These are phyloP conservation scores for Artemisia tridentata DNA, from an alignment of 129 eudicot genomes.

Conservation along the genomic window DNA sequence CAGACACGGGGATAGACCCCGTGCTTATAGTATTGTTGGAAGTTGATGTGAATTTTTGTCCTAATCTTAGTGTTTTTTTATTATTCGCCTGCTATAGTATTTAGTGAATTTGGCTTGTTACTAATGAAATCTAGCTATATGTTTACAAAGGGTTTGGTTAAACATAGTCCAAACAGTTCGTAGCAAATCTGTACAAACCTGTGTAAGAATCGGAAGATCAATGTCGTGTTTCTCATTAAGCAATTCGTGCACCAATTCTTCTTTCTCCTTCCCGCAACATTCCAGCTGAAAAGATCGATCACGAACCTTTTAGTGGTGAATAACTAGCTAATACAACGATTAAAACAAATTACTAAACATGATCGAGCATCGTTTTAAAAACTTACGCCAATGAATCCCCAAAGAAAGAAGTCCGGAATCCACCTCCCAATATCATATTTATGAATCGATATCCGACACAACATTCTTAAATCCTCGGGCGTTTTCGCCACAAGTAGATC, in stretches of 20 bases:
- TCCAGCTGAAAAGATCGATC: slow-evolving; percentile 12
- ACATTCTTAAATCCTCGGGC: slow-evolving; percentile 42
- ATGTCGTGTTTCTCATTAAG: slow-evolving; percentile 28
- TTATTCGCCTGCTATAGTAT: background rate
- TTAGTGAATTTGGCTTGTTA: background rate
- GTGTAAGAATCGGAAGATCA: slow-evolving; percentile 34
- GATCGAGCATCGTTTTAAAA: background rate
- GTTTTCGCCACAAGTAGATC: slow-evolving; percentile 56
- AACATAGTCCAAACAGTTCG: background rate
- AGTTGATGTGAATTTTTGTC: background rate
- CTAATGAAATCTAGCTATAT: too few species aligned
- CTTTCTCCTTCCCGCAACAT: slow-evolving; percentile 41
- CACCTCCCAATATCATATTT: slow-evolving; percentile 41
- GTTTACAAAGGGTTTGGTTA: too few species aligned
- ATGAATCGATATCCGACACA: slow-evolving; percentile 44
- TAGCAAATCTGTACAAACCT: slow-evolving; percentile 33
- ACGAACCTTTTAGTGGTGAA: background rate
- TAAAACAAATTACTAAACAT: too few species aligned
- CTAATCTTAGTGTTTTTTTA: background rate
- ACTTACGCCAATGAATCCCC: slow-evolving; percentile 53
- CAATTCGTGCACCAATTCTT: slow-evolving; percentile 49
- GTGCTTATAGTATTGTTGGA: too few species aligned
- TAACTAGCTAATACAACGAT: too few species aligned
- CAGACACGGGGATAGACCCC: too few species aligned
- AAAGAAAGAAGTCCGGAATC: slow-evolving; percentile 55